Evolutionary conservation across 192 early-diverging fungal species (phyloP).

Genomic region (Dissophora ornata): DNA sequence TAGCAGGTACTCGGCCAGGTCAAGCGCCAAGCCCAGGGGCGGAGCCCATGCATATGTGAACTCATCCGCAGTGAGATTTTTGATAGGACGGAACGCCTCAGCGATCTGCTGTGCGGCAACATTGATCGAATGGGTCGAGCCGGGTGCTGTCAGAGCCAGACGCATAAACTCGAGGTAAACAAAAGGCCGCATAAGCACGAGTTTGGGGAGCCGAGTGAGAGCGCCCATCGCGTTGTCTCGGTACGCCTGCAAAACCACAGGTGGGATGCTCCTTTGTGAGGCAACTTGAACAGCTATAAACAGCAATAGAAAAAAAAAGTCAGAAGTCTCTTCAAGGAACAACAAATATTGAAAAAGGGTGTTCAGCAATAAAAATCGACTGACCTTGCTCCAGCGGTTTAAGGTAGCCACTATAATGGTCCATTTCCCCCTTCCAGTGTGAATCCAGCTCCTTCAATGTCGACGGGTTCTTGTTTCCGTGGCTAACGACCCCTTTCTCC

Average conservation of each 20-base stretch:
- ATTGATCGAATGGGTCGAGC: background rate
- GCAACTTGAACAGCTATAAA: slow-evolving; percentile 14
- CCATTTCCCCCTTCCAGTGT: slow-evolving; percentile 16
- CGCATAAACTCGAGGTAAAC: slow-evolving; percentile 32
- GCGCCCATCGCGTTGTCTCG: background rate
- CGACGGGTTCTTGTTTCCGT: background rate
- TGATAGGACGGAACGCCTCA: slow-evolving; percentile 9
- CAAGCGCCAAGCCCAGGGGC: slow-evolving; percentile 28
- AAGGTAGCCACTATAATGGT: slow-evolving; percentile 1
- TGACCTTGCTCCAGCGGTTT: slow-evolving; percentile 18
- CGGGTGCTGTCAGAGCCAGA: slow-evolving; percentile 34
- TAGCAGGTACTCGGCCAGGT: slow-evolving; percentile 40
- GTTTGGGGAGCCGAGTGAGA: slow-evolving; percentile 1
- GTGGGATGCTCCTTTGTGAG: slow-evolving; percentile 1
- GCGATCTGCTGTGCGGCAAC: background rate
- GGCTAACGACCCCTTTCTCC: background rate
- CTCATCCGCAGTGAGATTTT: background rate
- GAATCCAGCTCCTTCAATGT: slow-evolving; percentile 23
- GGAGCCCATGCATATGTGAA: slow-evolving; percentile 31
- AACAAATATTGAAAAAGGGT: background rate
- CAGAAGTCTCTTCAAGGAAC: background rate
- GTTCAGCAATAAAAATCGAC: background rate
- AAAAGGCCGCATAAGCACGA: slow-evolving; percentile 28
- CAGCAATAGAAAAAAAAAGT: background rate
- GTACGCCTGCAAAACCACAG: slow-evolving; percentile 11